phyloP scores from a whole-genome alignment of 371 early-diverging fungal species.

The Syncephalis fuscata region DNA sequence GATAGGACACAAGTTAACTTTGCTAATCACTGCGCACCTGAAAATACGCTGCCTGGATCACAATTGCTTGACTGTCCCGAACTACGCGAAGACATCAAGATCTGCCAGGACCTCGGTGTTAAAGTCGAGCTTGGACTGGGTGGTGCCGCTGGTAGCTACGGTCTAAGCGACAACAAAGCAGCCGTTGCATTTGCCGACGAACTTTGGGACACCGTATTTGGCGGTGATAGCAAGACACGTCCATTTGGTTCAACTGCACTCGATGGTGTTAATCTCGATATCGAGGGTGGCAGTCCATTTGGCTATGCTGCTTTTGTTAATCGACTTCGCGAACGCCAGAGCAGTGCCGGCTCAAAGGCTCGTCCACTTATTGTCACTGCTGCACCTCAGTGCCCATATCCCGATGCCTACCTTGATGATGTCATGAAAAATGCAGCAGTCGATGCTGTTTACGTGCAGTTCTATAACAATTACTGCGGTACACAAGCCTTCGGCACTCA shows the following conservation, averaged over 20 bases:
- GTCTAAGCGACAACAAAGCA: constrained; percentile 21
- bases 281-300: constrained; percentile 33
- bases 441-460: constrained; percentile 42
- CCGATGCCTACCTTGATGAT: constrained; percentile 14
- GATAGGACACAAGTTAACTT: constrained; percentile 28
- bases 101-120: constrained; percentile 41
- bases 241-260: constrained; percentile 38
- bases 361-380: constrained; percentile 44
- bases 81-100: constrained; percentile 37
- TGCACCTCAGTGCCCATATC: constrained; percentile 61
- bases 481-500: constrained; percentile 18
- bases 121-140: constrained; percentile 45
- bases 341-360: constrained; percentile 9
- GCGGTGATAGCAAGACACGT: constrained; percentile 22
- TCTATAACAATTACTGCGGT: constrained; percentile 53
- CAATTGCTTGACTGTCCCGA: constrained; percentile 31
- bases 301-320: constrained; percentile 26
- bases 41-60: constrained; percentile 23
- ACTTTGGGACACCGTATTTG: constrained; percentile 42
- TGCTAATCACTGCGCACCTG: constrained; percentile 33
- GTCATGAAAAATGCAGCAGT: constrained; percentile 11
- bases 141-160: constrained; percentile 44
- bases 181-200: constrained; percentile 34
- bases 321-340: constrained; percentile 25
- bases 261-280: constrained; percentile 58